Conservation (phyloP, 305 asterid species). For the Rubia balearica region DNA sequence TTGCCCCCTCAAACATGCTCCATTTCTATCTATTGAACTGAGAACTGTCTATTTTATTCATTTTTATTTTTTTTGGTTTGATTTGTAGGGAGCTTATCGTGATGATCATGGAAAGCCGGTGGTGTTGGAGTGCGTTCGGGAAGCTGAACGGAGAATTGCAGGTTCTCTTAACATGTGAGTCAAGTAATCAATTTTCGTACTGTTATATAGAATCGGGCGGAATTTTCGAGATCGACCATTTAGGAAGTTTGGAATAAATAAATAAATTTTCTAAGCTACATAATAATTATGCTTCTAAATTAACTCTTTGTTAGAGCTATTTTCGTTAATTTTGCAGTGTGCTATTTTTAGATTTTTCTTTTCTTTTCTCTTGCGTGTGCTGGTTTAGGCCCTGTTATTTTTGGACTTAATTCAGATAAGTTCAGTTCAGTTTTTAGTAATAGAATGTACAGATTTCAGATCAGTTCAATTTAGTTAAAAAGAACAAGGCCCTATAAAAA, state of each 20-base stretch:
- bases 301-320: neutral
- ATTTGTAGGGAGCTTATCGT: slow-evolving; percentile 81
- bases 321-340: neutral
- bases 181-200: neutral
- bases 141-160: slow-evolving; percentile 84
- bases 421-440: neutral
- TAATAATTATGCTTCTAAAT: neutral
- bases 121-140: slow-evolving; percentile 90
- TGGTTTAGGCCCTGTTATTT: neutral
- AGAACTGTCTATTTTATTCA: neutral
- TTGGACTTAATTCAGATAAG: neutral
- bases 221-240: neutral
- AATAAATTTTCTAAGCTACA: no score
- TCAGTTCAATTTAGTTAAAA: neutral
- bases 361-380: neutral
- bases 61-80: neutral
- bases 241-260: neutral
- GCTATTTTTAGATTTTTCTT: neutral
- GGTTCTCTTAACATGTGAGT: slow-evolving; percentile 70
- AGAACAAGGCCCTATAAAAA: neutral
- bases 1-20: neutral
- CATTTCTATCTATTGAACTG: neutral
- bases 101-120: slow-evolving; percentile 95
- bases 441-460: no score
- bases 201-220: neutral